Percentiles rank a stretch among this genome's conserved stretches.
Evolutionary conservation across 176 grass and related monocot genomes (phyloP).

Genomic region (Oryza nivara): DNA sequence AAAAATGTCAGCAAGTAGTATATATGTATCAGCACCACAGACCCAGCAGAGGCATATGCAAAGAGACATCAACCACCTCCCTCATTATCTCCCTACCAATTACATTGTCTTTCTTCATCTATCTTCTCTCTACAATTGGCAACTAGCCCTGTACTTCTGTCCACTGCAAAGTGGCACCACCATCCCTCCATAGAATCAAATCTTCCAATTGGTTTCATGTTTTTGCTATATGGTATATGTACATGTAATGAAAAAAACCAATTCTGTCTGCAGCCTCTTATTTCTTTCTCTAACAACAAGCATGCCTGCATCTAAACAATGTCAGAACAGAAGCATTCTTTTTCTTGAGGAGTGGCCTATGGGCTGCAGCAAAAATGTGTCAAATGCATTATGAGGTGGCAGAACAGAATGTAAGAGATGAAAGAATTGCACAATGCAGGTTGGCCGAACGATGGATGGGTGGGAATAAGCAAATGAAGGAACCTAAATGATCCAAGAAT

Average conservation of each 20-base stretch:
- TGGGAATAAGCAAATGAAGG: constrained; percentile 35
- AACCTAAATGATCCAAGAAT: constrained; percentile 54
- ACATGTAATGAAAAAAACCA: constrained; percentile 55
- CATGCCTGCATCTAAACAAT: constrained; percentile 37
- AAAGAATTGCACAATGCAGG: constrained; percentile 42
- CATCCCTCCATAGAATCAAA: constrained; percentile 31
- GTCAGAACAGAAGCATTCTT: constrained; percentile 27
- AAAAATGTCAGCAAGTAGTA: constrained; percentile 65
- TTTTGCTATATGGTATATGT: constrained; percentile 60
- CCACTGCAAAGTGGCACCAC: constrained; percentile 1
- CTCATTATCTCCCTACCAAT: constrained; percentile 28
- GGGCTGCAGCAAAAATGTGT: constrained; percentile 34
- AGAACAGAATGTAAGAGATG: constrained; percentile 45
- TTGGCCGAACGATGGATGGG: constrained; percentile 2
- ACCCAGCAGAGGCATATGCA: constrained; percentile 52
- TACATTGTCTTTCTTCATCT: constrained; percentile 21
- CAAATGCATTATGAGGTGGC: constrained; percentile 40
- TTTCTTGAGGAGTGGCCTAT: constrained; percentile 39
- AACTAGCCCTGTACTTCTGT: constrained; percentile 37
- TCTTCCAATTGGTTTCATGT: constrained; percentile 37
- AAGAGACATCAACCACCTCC: constrained; percentile 49
- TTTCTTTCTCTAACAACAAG: constrained; percentile 33
- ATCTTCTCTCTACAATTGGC: constrained; percentile 46
- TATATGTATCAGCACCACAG: constrained; percentile 69
- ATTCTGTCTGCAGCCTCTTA: not conserved